Percentiles rank a stretch among this genome's conserved stretches.
Evolutionary conservation across 257 asterid species (phyloP).

Genomic region (Salvia splendens): DNA sequence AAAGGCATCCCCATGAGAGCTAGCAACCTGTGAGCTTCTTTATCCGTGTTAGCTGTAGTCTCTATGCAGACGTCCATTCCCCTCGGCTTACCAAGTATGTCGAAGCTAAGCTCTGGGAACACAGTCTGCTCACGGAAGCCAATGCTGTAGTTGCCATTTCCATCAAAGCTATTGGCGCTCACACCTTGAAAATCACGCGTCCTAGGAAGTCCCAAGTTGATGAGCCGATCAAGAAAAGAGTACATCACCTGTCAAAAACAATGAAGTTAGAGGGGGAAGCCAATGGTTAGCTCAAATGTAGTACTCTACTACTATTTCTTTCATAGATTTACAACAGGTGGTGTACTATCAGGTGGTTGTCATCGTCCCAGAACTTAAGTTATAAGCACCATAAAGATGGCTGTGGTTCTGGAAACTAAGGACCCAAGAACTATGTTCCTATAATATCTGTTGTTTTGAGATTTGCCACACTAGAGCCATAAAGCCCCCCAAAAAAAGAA

Average conservation of each 20-base stretch:
- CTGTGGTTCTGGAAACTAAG: neutral
- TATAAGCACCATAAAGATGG: too few species aligned
- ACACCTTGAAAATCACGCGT: slow-evolving; percentile 95
- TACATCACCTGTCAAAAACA: slow-evolving; percentile 67
- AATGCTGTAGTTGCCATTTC: slow-evolving; percentile 88
- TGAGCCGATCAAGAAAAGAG: slow-evolving; percentile 87
- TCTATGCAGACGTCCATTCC: slow-evolving; percentile 97
- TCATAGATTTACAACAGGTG: neutral
- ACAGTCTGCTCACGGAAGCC: slow-evolving; percentile 93
- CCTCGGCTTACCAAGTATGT: slow-evolving; percentile 76
- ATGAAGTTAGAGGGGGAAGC: slow-evolving; percentile 17
- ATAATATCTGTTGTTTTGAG: slow-evolving; percentile 4
- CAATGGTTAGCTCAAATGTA: slow-evolving; percentile 5
- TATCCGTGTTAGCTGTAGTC: slow-evolving; percentile 80
- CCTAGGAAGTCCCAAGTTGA: slow-evolving; percentile 91
- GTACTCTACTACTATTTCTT: too few species aligned
- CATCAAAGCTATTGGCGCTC: slow-evolving; percentile 87
- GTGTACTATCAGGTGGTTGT: too few species aligned
- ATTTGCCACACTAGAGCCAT: neutral
- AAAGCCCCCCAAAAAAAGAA: neutral
- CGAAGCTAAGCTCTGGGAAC: slow-evolving; percentile 82
- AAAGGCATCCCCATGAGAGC: slow-evolving; percentile 98
- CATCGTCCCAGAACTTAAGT: too few species aligned
- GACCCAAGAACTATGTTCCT: neutral
- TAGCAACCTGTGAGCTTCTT: slow-evolving; percentile 72